Conservation (phyloP, 139 green algal genomes). For the Chlorella sp. region DNA sequence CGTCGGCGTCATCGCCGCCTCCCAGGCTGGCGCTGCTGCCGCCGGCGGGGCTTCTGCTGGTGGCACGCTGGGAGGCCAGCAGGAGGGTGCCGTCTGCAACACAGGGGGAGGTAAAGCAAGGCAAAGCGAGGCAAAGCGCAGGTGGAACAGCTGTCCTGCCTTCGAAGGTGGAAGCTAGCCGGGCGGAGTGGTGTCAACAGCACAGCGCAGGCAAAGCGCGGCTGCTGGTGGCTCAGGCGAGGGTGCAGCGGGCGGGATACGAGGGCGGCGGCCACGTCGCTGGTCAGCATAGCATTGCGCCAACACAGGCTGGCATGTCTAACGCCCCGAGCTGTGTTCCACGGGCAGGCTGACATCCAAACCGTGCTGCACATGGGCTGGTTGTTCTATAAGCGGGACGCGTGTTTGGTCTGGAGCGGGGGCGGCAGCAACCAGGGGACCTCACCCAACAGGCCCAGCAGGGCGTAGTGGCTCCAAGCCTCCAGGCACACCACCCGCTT, state of each 20-base stretch:
- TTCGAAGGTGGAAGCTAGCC: no score
- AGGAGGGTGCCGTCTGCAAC: slow-evolving; percentile 30
- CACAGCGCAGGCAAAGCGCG: neutral
- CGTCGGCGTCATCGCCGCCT: neutral
- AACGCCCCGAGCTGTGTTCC: no score
- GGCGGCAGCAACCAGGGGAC: no score
- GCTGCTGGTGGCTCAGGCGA: neutral
- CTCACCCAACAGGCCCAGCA: slow-evolving; percentile 21
- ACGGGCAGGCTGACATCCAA: no score
- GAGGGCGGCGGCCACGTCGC: no score
- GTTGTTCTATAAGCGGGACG: no score
- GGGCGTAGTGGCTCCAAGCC: slow-evolving; percentile 5
- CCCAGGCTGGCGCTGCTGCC: neutral
- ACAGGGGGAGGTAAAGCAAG: neutral
- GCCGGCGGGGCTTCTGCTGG: neutral
- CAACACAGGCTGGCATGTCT: no score
- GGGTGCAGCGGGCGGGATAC: neutral
- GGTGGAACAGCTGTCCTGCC: no score
- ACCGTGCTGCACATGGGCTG: no score
- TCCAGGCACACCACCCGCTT: slow-evolving; percentile 8
- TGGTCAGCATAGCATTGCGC: no score
- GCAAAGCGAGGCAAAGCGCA: neutral
- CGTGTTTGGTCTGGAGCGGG: no score
- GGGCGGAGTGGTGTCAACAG: no score
- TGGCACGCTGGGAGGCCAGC: slow-evolving; percentile 4